Base-by-base conservation (phyloP, 2,329 filamentous ascomycete species). In the Exophiala alcalophila region DNA sequence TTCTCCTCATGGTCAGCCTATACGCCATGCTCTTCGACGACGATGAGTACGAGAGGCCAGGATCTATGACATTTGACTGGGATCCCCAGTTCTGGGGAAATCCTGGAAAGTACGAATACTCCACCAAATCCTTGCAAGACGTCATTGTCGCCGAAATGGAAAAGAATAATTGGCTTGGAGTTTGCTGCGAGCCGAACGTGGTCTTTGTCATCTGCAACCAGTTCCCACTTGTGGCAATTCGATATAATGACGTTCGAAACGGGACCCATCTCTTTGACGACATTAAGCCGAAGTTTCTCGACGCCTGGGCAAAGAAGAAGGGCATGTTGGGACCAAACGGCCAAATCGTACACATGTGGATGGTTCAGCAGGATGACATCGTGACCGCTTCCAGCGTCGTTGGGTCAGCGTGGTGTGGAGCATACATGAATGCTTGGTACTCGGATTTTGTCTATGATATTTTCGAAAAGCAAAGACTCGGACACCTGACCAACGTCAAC, bases 171-270 rank as follows among this genome's bases (percentile, higher is more conserved):
- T 70, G 65, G 65, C 45, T 67, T 2, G 65, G 67, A 0, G 66
- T 65, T 1, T 70, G 65, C 32, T 70, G 66, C 43, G 67, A 69
- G 52, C 67, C 65, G 3, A 70, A 69, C 51, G 43, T 31, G 2
- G 37, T 47, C n/a, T 47, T 47, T 21, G 25, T 50, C 50, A 59
- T 66, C 31, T 69, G 66, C 53, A 69, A 69, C 47, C 67, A 69
- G 42, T 70, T 70, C 54, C 65, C 64, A 2, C 63, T 66, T 51
- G 63, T 66, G 24, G 63, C 63, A 0, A 61, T 66, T 38, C 53
- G 59, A 3, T 63, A 61, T 33, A 65, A 66, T 39, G 63, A 65
- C 40, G 52, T 57, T 16, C 56, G 55, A 1, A 40, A 65, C 23
- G 62, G 61, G 1, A 66, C 61, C 0, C 52, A 59, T 9, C 35